phyloP scores from a whole-genome alignment of 768 basidiomycete genomes.

The Hysterangium stoloniferum region DNA sequence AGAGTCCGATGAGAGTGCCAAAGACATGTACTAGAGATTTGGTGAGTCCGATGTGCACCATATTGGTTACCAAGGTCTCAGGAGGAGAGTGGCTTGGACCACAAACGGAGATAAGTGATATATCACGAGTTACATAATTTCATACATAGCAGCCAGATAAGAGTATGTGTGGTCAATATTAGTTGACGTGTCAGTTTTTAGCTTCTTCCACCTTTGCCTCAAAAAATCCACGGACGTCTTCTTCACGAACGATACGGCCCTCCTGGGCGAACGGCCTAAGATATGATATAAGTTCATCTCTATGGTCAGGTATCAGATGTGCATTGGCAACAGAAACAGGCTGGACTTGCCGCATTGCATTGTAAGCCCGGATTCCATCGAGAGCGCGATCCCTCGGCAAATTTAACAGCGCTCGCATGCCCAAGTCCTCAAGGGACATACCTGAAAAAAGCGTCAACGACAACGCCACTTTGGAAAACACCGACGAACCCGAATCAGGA shows the following conservation, averaged over 20 bases:
- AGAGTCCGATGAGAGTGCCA: too few relatives aligned
- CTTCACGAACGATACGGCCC: conserved; percentile 65
- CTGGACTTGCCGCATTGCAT: conserved; percentile 61
- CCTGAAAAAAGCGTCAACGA: conserved; percentile 30
- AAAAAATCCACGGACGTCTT: conserved; percentile 65
- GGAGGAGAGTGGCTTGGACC: too few relatives aligned
- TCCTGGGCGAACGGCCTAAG: conserved; percentile 74
- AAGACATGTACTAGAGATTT: too few relatives aligned
- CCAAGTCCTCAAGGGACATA: conserved; percentile 75
- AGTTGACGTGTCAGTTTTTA: neutral
- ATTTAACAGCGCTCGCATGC: conserved; percentile 65
- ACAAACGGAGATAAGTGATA: too few relatives aligned
- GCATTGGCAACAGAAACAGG: neutral
- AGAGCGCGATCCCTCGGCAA: conserved; percentile 76
- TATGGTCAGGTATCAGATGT: conserved; percentile 23
- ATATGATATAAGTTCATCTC: conserved; percentile 64
- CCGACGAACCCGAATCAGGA: conserved; percentile 63
- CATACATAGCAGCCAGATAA: too few relatives aligned
- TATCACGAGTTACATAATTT: too few relatives aligned
- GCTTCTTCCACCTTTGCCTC: conserved; percentile 24
- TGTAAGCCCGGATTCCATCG: conserved; percentile 79
- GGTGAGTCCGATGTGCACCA: too few relatives aligned
- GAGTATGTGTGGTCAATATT: neutral
- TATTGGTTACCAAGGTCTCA: too few relatives aligned
- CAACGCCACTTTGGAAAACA: neutral